Conservation (phyloP, 768 basidiomycete species). For the Suillus tomentosus region DNA sequence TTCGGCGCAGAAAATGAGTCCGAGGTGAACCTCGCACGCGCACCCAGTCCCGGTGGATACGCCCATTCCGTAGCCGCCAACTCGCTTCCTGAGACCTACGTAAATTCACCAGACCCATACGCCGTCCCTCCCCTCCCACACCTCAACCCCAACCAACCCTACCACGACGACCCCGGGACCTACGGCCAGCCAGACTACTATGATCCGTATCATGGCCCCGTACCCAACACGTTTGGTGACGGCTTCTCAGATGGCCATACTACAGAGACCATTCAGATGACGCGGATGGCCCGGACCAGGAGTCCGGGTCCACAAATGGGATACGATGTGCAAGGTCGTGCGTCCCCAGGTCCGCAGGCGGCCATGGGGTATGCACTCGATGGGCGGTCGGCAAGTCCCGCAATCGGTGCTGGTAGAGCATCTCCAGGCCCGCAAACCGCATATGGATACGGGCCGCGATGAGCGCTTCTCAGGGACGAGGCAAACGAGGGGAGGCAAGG, state of each 20-base stretch:
- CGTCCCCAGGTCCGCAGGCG: slow-evolving; percentile 45
- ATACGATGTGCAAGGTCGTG: slow-evolving; percentile 39
- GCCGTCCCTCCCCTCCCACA: slow-evolving; percentile 83
- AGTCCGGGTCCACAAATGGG: slow-evolving; percentile 45
- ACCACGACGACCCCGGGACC: slow-evolving; percentile 66
- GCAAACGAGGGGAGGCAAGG: neutral
- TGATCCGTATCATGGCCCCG: slow-evolving; percentile 81
- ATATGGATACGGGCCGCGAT: slow-evolving; percentile 42
- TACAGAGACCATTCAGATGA: slow-evolving; percentile 75
- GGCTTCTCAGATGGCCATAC: slow-evolving; percentile 30
- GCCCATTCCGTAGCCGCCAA: slow-evolving; percentile 45
- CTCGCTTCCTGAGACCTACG: slow-evolving; percentile 46
- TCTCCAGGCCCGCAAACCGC: slow-evolving; percentile 51
- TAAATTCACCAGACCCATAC: slow-evolving; percentile 61
- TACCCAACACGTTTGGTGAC: slow-evolving; percentile 64
- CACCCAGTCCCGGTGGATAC: slow-evolving; percentile 48
- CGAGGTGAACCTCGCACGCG: slow-evolving; percentile 57
- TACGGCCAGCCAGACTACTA: slow-evolving; percentile 53
- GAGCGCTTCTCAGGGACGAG: slow-evolving; percentile 12
- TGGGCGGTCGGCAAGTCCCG: slow-evolving; percentile 33
- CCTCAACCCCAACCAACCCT: slow-evolving; percentile 75
- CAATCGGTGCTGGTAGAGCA: slow-evolving; percentile 32
- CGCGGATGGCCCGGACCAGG: slow-evolving; percentile 49
- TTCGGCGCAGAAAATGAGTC: slow-evolving; percentile 63
- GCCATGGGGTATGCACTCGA: slow-evolving; percentile 39